Conservation (phyloP, 192 early-diverging fungal genomes). For the Cetraspora pellucida region DNA sequence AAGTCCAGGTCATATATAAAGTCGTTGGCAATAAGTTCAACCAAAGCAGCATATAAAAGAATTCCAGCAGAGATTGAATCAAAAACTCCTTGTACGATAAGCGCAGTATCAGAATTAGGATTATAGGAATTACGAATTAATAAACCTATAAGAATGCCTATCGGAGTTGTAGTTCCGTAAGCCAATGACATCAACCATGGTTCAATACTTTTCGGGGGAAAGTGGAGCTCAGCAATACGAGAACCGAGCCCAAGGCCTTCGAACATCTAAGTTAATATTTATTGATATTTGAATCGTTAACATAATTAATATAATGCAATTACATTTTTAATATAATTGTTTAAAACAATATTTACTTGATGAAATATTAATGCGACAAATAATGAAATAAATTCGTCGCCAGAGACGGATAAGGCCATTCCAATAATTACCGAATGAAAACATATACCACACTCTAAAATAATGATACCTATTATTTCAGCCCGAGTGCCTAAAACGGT, state of each 20-base stretch:
- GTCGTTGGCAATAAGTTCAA: slow-evolving; percentile 74
- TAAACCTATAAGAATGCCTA: slow-evolving; percentile 82
- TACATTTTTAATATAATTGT: neutral
- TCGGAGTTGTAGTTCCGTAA: slow-evolving; percentile 80
- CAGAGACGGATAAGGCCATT: slow-evolving; percentile 63
- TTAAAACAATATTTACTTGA: slow-evolving; percentile 53
- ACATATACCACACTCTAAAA: slow-evolving; percentile 69
- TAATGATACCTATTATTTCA: slow-evolving; percentile 52
- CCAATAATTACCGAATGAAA: slow-evolving; percentile 77
- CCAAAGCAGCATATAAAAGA: slow-evolving; percentile 75
- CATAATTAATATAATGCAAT: no score
- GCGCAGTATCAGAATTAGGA: slow-evolving; percentile 49
- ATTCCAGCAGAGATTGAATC: slow-evolving; percentile 83
- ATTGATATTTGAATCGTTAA: no score
- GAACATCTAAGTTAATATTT: slow-evolving; percentile 55
- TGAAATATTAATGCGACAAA: slow-evolving; percentile 74
- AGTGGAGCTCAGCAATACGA: slow-evolving; percentile 61
- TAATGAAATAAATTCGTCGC: slow-evolving; percentile 59
- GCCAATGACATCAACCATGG: slow-evolving; percentile 58
- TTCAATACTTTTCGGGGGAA: slow-evolving; percentile 39
- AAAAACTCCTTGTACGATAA: slow-evolving; percentile 75
- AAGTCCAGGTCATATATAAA: slow-evolving; percentile 62
- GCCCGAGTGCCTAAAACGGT: neutral
- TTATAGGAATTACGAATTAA: slow-evolving; percentile 65
- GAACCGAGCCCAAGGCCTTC: slow-evolving; percentile 79